Evolutionary conservation across 2,329 filamentous ascomycete species (phyloP).

Genomic region (Paecilomyces niveus): DNA sequence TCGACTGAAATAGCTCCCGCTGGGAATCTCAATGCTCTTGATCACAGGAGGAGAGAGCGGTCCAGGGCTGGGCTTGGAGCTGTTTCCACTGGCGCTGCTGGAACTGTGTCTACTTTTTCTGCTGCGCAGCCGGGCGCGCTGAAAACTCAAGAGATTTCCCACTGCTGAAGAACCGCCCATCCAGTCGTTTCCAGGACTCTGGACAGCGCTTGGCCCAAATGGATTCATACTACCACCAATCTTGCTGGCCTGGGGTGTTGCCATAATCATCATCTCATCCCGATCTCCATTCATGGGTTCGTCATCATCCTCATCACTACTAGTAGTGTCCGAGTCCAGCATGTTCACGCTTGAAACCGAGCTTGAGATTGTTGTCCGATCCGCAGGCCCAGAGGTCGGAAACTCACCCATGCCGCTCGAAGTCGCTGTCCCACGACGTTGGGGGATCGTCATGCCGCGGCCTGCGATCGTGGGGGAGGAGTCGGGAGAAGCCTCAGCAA

Average conservation of each 20-base stretch:
- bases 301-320: constrained; percentile 53
- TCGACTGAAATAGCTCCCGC: constrained; percentile 48
- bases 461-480: constrained; percentile 80
- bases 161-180: constrained; percentile 59
- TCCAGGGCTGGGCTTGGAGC: constrained; percentile 59
- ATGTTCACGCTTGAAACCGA: constrained; percentile 75
- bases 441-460: constrained; percentile 55
- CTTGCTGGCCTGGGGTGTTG: constrained; percentile 69
- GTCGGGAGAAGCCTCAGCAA: constrained; percentile 84
- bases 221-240: constrained; percentile 38
- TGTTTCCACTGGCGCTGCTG: constrained; percentile 63
- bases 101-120: constrained; percentile 58
- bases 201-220: constrained; percentile 40
- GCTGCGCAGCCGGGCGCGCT: constrained; percentile 52
- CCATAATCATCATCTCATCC: constrained; percentile 69
- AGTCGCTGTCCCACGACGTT: constrained; percentile 39
- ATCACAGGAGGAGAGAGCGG: constrained; percentile 70
- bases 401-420: constrained; percentile 53
- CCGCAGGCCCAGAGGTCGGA: constrained; percentile 62
- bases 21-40: constrained; percentile 47
- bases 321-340: constrained; percentile 72
- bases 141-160: constrained; percentile 74
- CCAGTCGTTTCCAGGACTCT: constrained; percentile 56
- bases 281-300: constrained; percentile 59
- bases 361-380: constrained; percentile 67